Evolutionary conservation across 768 basidiomycete species (phyloP).

Genomic region (Phaeotremella skinneri): DNA sequence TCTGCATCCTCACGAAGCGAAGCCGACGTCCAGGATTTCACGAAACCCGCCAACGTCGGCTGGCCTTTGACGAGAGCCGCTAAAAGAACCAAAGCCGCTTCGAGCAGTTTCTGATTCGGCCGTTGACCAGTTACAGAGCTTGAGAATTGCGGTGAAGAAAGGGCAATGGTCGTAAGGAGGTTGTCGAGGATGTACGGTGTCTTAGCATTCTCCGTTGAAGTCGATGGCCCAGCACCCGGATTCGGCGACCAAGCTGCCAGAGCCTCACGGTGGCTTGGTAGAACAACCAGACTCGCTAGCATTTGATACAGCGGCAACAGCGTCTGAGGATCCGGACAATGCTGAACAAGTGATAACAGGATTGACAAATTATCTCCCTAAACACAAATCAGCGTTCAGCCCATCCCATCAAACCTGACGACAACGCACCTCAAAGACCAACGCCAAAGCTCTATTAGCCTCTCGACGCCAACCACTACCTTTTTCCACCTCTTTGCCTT

Average conservation of each 20-base stretch:
- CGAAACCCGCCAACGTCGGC: slow-evolving; percentile 17
- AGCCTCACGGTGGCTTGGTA: slow-evolving; percentile 42
- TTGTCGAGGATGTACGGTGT: slow-evolving; percentile 29
- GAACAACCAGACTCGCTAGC: slow-evolving; percentile 38
- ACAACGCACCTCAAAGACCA: slow-evolving; percentile 38
- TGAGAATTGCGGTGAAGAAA: neutral
- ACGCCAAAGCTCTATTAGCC: slow-evolving; percentile 14
- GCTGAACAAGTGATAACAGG: slow-evolving; percentile 31
- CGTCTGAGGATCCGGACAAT: slow-evolving; percentile 28
- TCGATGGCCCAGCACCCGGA: neutral
- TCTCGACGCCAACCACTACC: slow-evolving; percentile 20
- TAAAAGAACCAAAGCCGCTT: slow-evolving; percentile 46
- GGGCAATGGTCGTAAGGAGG: slow-evolving; percentile 18
- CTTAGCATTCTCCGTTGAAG: neutral
- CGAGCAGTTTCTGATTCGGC: slow-evolving; percentile 38
- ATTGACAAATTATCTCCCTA: slow-evolving; percentile 35
- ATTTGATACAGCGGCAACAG: slow-evolving; percentile 47
- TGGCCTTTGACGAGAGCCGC: slow-evolving; percentile 42
- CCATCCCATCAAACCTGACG: neutral
- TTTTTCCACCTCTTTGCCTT: slow-evolving; percentile 8
- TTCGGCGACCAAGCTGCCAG: slow-evolving; percentile 23
- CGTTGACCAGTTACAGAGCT: neutral
- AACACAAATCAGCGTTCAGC: neutral
- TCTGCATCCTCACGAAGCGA: neutral
- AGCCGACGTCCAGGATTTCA: slow-evolving; percentile 18